Evolutionary conservation across 331 rosid species (phyloP), one percentile per base, ranked within the genome.

Genomic region (Prunus yedoensis): DNA sequence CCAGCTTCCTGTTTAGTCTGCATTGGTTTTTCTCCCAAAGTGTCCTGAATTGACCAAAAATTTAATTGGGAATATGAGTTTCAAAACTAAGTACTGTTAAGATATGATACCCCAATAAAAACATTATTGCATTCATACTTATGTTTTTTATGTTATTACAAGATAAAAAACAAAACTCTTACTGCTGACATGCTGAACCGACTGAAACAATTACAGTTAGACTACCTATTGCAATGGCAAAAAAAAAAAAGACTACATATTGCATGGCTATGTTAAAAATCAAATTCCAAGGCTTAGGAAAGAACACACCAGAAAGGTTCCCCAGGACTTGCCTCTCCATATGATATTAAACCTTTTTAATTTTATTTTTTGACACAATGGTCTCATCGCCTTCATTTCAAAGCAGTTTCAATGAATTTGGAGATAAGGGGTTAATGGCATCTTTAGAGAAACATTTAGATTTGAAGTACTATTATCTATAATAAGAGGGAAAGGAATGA

Each of bases 21-120:
- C 57, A 27, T 21, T 54, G 83, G 57, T 28, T 83, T 84, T 56
- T 74, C 91, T 74, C 75, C 85, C 45, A 70, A 9, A 10, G 81
- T 27, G 43, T 84, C 93, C 96, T 90, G 88, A n/a, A 82, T 73
- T 77, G 74, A 83, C 32, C 51, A 81, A 65, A 83, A 66, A 16
- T 47, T 17, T 16, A 60, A 38, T 16, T 77, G 32, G 81, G 54
- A 8, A 62, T 70, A 61, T 64, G 46, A 80, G 57, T 27, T 76
- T 68, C 73, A 35, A 51, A 38, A 56, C 50, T 3, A 25, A 68
- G 65, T 59, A 18, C 62, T 54, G 21, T 14, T 45, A 47, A 69
- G 59, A 63, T 20, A 71, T 71, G 28, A 27, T 27, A 27, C 28
- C 28, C 28, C 1, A 14, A 43, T 59, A 45, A 25, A 23, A 18